Base-by-base conservation (phyloP, 371 early-diverging fungal genomes). In the Rhizoclosmatium hyalinum region DNA sequence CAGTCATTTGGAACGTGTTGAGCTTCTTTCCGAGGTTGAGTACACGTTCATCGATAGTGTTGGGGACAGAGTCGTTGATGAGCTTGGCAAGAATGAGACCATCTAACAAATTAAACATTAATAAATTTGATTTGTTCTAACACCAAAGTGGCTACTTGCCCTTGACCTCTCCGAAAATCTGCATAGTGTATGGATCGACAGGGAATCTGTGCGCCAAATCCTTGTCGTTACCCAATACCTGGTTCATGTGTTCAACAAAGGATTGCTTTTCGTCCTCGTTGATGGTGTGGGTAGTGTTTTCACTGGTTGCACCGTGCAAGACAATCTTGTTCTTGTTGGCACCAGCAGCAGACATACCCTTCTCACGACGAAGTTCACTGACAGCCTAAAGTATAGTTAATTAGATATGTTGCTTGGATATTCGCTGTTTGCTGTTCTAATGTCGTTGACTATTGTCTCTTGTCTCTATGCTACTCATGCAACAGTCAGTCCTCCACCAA, bases 41-140 rank as follows among this genome's bases (percentile, higher is more conserved):
- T 42, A 96, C 98, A 83, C 98, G 95, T 81, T 98, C 97, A 84
- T 98, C 98, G 75, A 98, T 98, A 10, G 98, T 98, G 76, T 93
- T 93, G n/a, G 97, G 94, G 4, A 94, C 90, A 55, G 97, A 91
- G 83, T 95, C 92, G 89, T 98, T 97, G 86, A 98, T 97, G 53
- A 98, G 92, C 82, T 98, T 97, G 79, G 93, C 94, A 39, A 98
- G 87, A 56, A 98, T 84, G n/a, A 98, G 88, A 76, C 98, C 98
- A 80, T 98, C 98, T 79, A 65, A 4, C 32, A 41, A 10, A 46
- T 32, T 42, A 17, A 14, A 39, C 47, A 50, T 17, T 8, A 46
- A 63, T 12, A 74, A 46, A 19, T 41, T 12, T 39, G 43, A 14
- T 44, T 39, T 21, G 21, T 24, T 39, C n/a, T 1, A 56, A 62